These are phyloP conservation scores for Croton setiger DNA, from an alignment of 441 rosid species.

Conservation along the genomic window DNA sequence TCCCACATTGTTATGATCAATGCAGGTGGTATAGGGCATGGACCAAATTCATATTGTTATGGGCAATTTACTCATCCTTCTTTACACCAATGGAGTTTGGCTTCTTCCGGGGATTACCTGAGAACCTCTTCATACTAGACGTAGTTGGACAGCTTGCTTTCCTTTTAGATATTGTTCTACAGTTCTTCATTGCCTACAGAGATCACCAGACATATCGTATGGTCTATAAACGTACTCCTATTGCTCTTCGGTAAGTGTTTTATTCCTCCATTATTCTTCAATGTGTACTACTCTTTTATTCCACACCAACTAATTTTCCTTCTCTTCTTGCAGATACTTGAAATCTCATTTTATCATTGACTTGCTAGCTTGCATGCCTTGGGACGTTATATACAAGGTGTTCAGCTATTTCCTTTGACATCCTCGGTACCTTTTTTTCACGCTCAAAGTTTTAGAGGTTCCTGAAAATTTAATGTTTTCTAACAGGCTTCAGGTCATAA, in stretches of 20 bases:
- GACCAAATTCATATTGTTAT: slow-evolving; percentile 69
- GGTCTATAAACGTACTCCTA: slow-evolving; percentile 53
- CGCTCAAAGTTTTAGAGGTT: background rate
- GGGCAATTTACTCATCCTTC: slow-evolving; percentile 95
- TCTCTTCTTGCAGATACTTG: slow-evolving; percentile 55
- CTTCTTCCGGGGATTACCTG: slow-evolving; percentile 86
- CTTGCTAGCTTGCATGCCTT: slow-evolving; percentile 81
- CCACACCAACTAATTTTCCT: background rate
- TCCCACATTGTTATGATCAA: background rate
- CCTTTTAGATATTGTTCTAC: slow-evolving; percentile 69
- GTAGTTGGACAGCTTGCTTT: slow-evolving; percentile 83
- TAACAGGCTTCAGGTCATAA: slow-evolving; percentile 55
- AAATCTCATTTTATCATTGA: slow-evolving; percentile 72
- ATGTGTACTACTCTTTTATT: background rate
- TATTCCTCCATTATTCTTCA: background rate
- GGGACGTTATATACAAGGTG: slow-evolving; percentile 93
- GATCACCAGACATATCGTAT: slow-evolving; percentile 65
- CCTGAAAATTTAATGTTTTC: slow-evolving; percentile 9
- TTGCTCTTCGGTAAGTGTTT: slow-evolving; percentile 63
- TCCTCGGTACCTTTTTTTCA: no score
- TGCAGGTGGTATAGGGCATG: slow-evolving; percentile 74
- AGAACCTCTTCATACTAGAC: slow-evolving; percentile 70
- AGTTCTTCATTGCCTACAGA: slow-evolving; percentile 66
- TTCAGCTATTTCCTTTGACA: background rate
- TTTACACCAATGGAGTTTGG: slow-evolving; percentile 98